phyloP scores from a whole-genome alignment of 768 basidiomycete genomes.

The Mycena rebaudengoi region DNA sequence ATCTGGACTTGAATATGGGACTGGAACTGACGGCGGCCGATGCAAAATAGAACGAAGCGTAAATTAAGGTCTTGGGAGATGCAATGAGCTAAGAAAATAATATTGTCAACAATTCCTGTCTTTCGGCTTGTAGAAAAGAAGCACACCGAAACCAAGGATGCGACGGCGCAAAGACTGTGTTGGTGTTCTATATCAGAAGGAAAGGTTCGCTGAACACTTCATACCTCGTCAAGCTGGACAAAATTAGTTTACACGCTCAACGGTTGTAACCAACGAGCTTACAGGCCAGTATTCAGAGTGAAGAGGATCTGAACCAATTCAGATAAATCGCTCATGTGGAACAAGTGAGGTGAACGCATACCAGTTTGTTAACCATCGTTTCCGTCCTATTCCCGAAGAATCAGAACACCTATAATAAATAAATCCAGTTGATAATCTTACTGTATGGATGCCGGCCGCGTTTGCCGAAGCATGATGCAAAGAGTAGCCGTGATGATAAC shows the following conservation, averaged over 20 bases:
- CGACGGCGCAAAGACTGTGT: conserved; percentile 52
- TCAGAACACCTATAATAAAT: conserved; percentile 10
- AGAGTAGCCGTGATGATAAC: conserved; percentile 56
- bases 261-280: not conserved
- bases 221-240: conserved; percentile 44
- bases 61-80: conserved; percentile 34
- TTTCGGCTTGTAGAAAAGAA: not conserved
- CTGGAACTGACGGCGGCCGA: conserved; percentile 37
- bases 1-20: not conserved
- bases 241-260: conserved; percentile 1
- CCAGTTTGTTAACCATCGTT: conserved; percentile 57
- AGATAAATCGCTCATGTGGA: not conserved
- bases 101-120: not conserved
- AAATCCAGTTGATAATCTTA: conserved; percentile 16
- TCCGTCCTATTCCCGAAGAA: conserved; percentile 45
- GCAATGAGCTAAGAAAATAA: conserved; percentile 27
- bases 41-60: conserved; percentile 40
- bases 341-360: conserved; percentile 26
- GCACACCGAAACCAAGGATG: conserved; percentile 53
- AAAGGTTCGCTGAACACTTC: no score
- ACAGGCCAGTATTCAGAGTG: conserved; percentile 60
- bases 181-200: not conserved
- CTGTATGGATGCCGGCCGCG: conserved; percentile 62
- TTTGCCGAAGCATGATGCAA: conserved; percentile 52
- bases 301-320: conserved; percentile 52